Conservation (phyloP, 768 basidiomycete genomes). For the Suillus subaureus region DNA sequence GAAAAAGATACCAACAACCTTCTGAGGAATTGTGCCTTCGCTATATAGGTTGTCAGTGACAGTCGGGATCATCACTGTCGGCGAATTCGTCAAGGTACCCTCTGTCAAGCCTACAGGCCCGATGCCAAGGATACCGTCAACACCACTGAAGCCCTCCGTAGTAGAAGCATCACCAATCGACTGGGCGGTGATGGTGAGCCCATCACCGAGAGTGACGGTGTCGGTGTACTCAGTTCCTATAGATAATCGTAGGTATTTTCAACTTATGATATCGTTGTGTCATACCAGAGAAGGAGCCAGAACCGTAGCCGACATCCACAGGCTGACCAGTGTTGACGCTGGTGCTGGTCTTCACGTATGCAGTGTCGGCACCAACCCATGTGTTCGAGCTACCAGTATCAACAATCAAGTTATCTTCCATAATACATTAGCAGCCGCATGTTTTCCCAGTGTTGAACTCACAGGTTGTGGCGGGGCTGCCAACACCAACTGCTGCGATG, state of each 20-base stretch:
- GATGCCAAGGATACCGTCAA: constrained; percentile 70
- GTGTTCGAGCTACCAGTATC: constrained; percentile 73
- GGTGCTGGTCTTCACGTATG: constrained; percentile 53
- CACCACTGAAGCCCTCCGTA: constrained; percentile 44
- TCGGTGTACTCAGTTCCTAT: constrained; percentile 51
- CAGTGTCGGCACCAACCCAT: constrained; percentile 60
- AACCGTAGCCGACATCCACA: constrained; percentile 60
- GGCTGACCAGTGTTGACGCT: constrained; percentile 46
- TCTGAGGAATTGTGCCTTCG: constrained; percentile 40
- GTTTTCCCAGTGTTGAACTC: constrained; percentile 16
- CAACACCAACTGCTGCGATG: constrained; percentile 49
- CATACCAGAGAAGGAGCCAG: constrained; percentile 60
- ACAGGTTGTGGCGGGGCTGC: constrained; percentile 57
- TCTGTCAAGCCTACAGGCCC: constrained; percentile 60
- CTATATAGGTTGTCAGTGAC: constrained; percentile 56
- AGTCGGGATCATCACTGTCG: constrained; percentile 43
- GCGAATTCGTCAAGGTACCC: constrained; percentile 28
- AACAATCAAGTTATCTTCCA: constrained; percentile 53
- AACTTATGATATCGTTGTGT: background rate
- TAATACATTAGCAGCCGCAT: constrained; percentile 1
- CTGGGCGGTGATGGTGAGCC: constrained; percentile 53
- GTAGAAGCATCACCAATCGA: constrained; percentile 68
- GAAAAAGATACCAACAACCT: constrained; percentile 53
- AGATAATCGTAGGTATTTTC: constrained; percentile 2
- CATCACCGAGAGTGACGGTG: constrained; percentile 50